A percentile compares a stretch with the other conserved stretches of the same genome.
Conservation (phyloP, 1,284 basidiomycete genomes). For the Boletellus sp. region DNA sequence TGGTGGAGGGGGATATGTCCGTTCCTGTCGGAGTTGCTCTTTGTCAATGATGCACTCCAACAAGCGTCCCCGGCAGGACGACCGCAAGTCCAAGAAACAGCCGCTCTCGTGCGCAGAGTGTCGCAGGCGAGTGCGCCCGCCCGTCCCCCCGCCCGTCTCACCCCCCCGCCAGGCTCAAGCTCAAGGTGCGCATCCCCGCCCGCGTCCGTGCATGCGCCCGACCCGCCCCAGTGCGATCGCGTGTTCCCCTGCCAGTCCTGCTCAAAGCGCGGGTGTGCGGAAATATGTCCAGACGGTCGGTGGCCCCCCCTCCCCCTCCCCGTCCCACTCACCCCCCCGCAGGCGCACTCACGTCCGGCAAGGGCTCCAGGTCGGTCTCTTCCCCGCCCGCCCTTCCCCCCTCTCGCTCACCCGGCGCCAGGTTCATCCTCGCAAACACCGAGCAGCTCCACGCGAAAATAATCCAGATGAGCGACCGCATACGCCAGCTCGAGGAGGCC, state of each 20-base stretch:
- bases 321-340: slow-evolving; percentile 10
- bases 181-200: slow-evolving; percentile 36
- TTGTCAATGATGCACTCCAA: slow-evolving; percentile 23
- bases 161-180: slow-evolving; percentile 38
- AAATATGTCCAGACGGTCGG: slow-evolving; percentile 68
- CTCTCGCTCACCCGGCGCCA: slow-evolving; percentile 22
- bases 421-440: slow-evolving; percentile 72
- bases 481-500: slow-evolving; percentile 66
- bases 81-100: slow-evolving; percentile 36
- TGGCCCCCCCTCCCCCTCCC: fast-evolving
- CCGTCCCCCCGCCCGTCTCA: neutral
- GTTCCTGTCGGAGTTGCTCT: slow-evolving; percentile 29
- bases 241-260: slow-evolving; percentile 52
- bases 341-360: slow-evolving; percentile 74
- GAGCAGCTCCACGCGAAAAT: slow-evolving; percentile 71
- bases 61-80: slow-evolving; percentile 28
- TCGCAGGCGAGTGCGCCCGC: slow-evolving; percentile 38
- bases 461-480: slow-evolving; percentile 63
- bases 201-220: neutral
- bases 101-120: slow-evolving; percentile 59
- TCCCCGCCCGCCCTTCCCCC: neutral
- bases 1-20: slow-evolving; percentile 23
- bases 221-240: slow-evolving; percentile 47
- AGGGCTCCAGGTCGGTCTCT: slow-evolving; percentile 55
- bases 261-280: slow-evolving; percentile 60